Conservation (phyloP, 805 yeast species). For the Wickerhamomyces strasburgensis region DNA sequence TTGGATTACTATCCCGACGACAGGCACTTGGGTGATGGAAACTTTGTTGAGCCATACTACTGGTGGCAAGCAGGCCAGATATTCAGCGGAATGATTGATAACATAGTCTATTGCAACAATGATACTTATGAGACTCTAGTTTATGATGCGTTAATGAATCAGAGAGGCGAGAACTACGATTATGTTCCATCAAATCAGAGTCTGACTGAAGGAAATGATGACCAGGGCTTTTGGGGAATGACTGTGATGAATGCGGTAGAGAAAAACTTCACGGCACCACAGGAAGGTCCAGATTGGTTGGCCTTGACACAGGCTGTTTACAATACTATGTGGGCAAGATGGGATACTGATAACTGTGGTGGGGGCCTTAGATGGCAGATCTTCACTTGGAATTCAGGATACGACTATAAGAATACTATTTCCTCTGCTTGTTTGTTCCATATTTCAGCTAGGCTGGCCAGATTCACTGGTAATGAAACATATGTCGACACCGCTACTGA, state of each 20-base stretch:
- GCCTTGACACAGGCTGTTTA: slow-evolving; percentile 56
- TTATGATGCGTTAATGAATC: slow-evolving; percentile 46
- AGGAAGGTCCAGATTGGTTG: slow-evolving; percentile 47
- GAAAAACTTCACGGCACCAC: slow-evolving; percentile 49
- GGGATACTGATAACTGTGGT: slow-evolving; percentile 52
- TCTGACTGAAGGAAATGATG: slow-evolving; percentile 67
- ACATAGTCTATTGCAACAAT: slow-evolving; percentile 65
- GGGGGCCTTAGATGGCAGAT: slow-evolving; percentile 76
- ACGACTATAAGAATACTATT: slow-evolving; percentile 60
- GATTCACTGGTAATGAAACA: slow-evolving; percentile 51
- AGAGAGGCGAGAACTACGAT: slow-evolving; percentile 43
- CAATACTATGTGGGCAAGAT: slow-evolving; percentile 57
- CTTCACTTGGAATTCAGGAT: slow-evolving; percentile 66
- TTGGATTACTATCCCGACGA: slow-evolving; percentile 51
- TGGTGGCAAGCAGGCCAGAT: slow-evolving; percentile 96
- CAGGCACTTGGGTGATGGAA: not conserved
- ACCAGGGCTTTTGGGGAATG: slow-evolving; percentile 69
- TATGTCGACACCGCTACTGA: slow-evolving; percentile 51
- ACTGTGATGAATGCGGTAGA: slow-evolving; percentile 62
- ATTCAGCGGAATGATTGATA: slow-evolving; percentile 62
- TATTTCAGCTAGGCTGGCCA: slow-evolving; percentile 58
- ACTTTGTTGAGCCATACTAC: slow-evolving; percentile 49
- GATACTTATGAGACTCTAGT: slow-evolving; percentile 55
- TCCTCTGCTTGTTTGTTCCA: slow-evolving; percentile 60
- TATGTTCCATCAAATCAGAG: slow-evolving; percentile 59